These are phyloP conservation scores for Phytopythium montanum DNA, from an alignment of 352 stramenopile genomes.

Conservation along the genomic window DNA sequence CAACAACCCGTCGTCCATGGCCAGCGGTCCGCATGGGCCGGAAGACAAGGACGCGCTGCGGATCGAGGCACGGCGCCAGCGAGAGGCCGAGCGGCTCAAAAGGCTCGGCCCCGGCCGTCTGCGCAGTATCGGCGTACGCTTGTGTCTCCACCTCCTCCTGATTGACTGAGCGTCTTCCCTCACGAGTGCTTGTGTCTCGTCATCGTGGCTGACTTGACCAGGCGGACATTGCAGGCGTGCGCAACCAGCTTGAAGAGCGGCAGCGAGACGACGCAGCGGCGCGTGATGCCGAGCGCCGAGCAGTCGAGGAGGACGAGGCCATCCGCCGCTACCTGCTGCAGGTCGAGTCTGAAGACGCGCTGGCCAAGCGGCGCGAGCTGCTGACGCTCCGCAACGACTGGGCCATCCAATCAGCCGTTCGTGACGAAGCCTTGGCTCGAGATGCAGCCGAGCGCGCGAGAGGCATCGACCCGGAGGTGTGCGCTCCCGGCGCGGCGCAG, in stretches of 20 bases:
- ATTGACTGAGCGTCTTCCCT: not conserved
- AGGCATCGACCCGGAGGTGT: slow-evolving; percentile 53
- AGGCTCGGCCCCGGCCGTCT: slow-evolving; percentile 63
- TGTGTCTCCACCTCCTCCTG: not conserved
- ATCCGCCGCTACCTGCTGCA: slow-evolving; percentile 77
- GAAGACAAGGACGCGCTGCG: slow-evolving; percentile 35
- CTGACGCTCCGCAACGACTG: slow-evolving; percentile 70
- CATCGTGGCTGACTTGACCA: slow-evolving; percentile 13
- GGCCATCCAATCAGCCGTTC: slow-evolving; percentile 34
- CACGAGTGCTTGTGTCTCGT: not conserved
- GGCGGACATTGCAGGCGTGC: slow-evolving; percentile 71
- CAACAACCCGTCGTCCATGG: not conserved
- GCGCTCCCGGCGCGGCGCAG: slow-evolving; percentile 50
- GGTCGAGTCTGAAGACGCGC: slow-evolving; percentile 65
- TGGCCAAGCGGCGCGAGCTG: slow-evolving; percentile 55
- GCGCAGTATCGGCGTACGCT: slow-evolving; percentile 58
- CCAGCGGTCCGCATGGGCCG: not conserved
- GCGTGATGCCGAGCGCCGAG: slow-evolving; percentile 34
- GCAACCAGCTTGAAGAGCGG: slow-evolving; percentile 73
- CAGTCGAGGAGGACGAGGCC: slow-evolving; percentile 52
- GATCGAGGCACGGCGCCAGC: slow-evolving; percentile 50
- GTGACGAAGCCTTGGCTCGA: slow-evolving; percentile 20
- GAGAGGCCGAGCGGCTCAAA: slow-evolving; percentile 64
- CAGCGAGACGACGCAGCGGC: slow-evolving; percentile 42
- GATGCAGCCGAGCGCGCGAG: slow-evolving; percentile 27